A percentile compares a stretch with the other conserved stretches of the same genome.
These are phyloP conservation scores for Acanthamoeba royreba DNA, from an alignment of 208 protist species.

Conservation along the genomic window DNA sequence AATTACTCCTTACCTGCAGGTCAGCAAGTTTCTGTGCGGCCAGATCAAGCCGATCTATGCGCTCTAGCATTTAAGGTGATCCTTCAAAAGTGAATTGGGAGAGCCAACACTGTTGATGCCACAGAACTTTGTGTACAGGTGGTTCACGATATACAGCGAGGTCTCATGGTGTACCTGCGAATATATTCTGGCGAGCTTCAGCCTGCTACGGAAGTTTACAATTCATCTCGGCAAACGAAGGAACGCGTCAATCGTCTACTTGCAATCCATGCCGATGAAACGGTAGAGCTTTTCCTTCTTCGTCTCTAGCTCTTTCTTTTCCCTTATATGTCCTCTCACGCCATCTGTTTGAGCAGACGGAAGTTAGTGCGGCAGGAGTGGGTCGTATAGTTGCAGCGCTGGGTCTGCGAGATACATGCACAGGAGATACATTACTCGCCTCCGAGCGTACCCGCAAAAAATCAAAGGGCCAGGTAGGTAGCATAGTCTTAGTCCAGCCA, in stretches of 20 bases:
- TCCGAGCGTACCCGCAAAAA: background rate
- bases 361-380: background rate
- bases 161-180: constrained; percentile 88
- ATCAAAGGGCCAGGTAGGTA: background rate
- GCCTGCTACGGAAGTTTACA: constrained; percentile 78
- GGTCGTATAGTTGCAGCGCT: constrained; percentile 59
- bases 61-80: constrained; percentile 92
- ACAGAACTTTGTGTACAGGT: background rate
- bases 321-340: background rate
- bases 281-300: constrained; percentile 46
- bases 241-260: constrained; percentile 75
- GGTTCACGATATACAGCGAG: constrained; percentile 76
- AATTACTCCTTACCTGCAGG: background rate
- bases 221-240: constrained; percentile 72
- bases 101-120: constrained; percentile 52
- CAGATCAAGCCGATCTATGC: constrained; percentile 62
- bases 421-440: constrained; percentile 59
- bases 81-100: background rate
- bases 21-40: background rate
- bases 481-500: background rate
- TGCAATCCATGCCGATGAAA: constrained; percentile 90
- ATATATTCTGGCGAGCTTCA: constrained; percentile 87
- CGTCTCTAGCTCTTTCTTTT: background rate
- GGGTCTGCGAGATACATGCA: constrained; percentile 46
- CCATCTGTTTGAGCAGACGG: background rate